Percentiles rank a stretch among this genome's conserved stretches.
Evolutionary conservation across 2,329 filamentous ascomycete species (phyloP).

Genomic region (Diaporthe batatas): DNA sequence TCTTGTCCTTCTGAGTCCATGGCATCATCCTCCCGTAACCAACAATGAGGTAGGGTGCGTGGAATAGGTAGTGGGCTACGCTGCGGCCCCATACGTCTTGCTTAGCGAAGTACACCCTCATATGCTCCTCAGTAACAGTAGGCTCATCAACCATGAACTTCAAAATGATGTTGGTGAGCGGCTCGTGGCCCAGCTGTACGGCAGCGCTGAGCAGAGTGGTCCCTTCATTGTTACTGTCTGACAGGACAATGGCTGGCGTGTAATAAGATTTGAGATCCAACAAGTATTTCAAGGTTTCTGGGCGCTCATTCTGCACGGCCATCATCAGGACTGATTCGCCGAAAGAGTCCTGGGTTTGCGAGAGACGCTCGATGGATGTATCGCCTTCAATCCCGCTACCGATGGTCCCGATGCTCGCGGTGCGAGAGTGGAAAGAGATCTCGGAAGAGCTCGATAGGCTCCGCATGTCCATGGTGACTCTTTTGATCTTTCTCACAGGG

Average conservation of each 20-base stretch:
- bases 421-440: constrained; percentile 84
- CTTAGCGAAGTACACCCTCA: constrained; percentile 77
- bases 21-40: constrained; percentile 83
- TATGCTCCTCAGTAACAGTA: constrained; percentile 64
- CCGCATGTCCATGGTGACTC: constrained; percentile 88
- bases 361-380: constrained; percentile 82
- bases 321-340: constrained; percentile 93
- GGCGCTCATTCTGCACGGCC: constrained; percentile 80
- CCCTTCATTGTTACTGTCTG: constrained; percentile 90
- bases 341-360: constrained; percentile 75
- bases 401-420: constrained; percentile 81
- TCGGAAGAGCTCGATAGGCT: constrained; percentile 91
- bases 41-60: constrained; percentile 84
- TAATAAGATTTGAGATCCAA: constrained; percentile 84
- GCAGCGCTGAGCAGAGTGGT: constrained; percentile 92
- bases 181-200: constrained; percentile 83
- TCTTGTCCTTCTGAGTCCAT: constrained; percentile 93
- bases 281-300: constrained; percentile 82
- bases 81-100: constrained; percentile 91
- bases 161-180: constrained; percentile 81
- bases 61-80: constrained; percentile 95
- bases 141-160: constrained; percentile 71
- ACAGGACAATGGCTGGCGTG: constrained; percentile 76
- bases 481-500: constrained; percentile 73
- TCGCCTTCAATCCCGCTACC: constrained; percentile 85